Evolutionary conservation across 805 yeast genomes (phyloP).

Genomic region (Pichia insulana): DNA sequence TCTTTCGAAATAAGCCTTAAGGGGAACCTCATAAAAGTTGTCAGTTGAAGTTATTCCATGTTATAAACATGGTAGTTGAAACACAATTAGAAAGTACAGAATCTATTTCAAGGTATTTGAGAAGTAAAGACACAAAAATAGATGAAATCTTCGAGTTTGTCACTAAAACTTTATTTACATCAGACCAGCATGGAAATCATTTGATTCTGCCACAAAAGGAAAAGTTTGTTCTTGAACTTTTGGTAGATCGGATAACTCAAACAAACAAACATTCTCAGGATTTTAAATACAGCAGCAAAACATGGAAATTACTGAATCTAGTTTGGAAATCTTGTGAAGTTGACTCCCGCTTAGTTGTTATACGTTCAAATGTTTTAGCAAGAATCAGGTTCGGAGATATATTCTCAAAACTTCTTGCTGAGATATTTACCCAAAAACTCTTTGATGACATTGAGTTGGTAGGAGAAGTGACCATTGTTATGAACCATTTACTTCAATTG

Average conservation of each 20-base stretch:
- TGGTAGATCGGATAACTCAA: slow-evolving; percentile 54
- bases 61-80: background rate
- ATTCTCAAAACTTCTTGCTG: slow-evolving; percentile 19
- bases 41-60: no score
- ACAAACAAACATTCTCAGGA: slow-evolving; percentile 22
- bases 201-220: slow-evolving; percentile 48
- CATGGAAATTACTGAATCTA: slow-evolving; percentile 45
- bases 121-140: slow-evolving; percentile 42
- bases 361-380: slow-evolving; percentile 35
- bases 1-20: no score
- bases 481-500: slow-evolving; percentile 14
- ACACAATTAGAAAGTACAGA: slow-evolving; percentile 30
- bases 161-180: slow-evolving; percentile 24
- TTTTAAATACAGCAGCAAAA: slow-evolving; percentile 34
- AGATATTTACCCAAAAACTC: slow-evolving; percentile 14
- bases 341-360: slow-evolving; percentile 16
- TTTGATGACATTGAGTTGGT: slow-evolving; percentile 19
- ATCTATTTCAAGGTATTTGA: slow-evolving; percentile 45
- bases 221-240: slow-evolving; percentile 47
- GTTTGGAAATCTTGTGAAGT: slow-evolving; percentile 19
- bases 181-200: slow-evolving; percentile 13
- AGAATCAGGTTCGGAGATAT: slow-evolving; percentile 35
- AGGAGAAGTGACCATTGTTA: slow-evolving; percentile 11
- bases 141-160: slow-evolving; percentile 33
- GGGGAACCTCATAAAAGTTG: no score